Base-by-base conservation (phyloP, 129 eudicot species). In the Saposhnikovia divaricata region DNA sequence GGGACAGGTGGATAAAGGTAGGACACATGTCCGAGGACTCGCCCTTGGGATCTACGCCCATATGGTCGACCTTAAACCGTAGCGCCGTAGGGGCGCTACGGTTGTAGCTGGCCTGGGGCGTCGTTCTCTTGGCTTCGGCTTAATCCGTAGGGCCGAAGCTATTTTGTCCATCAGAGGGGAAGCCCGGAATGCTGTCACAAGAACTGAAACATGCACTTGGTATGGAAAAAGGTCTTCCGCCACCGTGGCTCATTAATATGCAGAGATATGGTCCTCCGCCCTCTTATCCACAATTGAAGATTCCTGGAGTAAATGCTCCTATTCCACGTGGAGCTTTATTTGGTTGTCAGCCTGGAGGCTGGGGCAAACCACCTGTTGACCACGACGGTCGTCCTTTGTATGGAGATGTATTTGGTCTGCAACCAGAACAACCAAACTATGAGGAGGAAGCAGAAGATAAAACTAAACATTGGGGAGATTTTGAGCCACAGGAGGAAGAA, bases 241-340 rank as follows among this genome's bases (percentile, higher is more conserved):
- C 99, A 34, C 99, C 99, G 37, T 95, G 99, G 99, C 97, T 95
- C 74, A 89, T 95, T 79, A 95, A 95, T 84, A 96, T 92, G 96
- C 99, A 95, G 98, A 92, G 99, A 85, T 92, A 90, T 82, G 98
- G 99, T 50, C 98, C 99, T 66, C 99, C 99, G 59, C 99, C 99
- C 51, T 96, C 99, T 51, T 96, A 96, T 82, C 98, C 98, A 59
- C 97, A 90, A 72, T 83, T 96, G 38, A 96, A 92, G 71, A 92
- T 96, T 72, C 99, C 97, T 0, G 99, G 99, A 19, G 81, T 96
- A 76, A 96, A 96, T 82, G 99, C 99, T 48, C 99, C 97, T 80
- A 96, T 92, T 85, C 97, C 99, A 27, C 85, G 85, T 77, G 97
- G 98, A 63, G 99, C 98, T 51, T 85, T 87, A 78, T 96, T 96